Evolutionary conservation across 1,139 yeast species (phyloP).

Genomic region (Suhomyces bribrorum): DNA sequence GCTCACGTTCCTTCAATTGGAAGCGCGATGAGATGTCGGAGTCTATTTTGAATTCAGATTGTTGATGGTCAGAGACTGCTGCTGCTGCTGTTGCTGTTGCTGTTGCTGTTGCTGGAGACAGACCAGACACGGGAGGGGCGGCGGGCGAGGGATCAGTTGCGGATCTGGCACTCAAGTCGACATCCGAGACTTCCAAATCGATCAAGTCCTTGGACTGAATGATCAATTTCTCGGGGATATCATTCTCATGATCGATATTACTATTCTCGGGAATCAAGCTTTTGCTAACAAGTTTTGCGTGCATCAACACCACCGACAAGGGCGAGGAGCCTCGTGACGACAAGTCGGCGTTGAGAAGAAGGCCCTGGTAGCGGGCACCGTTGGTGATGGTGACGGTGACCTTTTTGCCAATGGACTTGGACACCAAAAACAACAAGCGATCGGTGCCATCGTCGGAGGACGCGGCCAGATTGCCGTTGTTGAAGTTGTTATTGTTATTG

Average conservation of each 20-base stretch:
- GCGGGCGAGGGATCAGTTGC: conserved; percentile 2
- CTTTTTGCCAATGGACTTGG: conserved; percentile 57
- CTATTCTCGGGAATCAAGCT: conserved; percentile 38
- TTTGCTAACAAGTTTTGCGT: conserved; percentile 36
- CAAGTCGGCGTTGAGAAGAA: conserved; percentile 41
- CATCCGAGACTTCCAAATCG: conserved; percentile 54
- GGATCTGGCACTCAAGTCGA: conserved; percentile 26
- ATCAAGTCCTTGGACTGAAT: conserved; percentile 63
- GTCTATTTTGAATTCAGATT: conserved; percentile 68
- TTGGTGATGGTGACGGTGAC: conserved; percentile 61
- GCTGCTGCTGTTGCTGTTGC: conserved; percentile 3
- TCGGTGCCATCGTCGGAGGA: conserved; percentile 22
- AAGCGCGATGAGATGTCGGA: conserved; percentile 65
- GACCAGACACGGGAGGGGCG: conserved; percentile 3
- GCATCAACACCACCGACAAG: conserved; percentile 55
- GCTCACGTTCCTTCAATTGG: conserved; percentile 61
- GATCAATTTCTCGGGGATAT: conserved; percentile 47
- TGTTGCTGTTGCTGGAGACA: background rate
- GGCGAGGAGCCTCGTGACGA: conserved; percentile 24
- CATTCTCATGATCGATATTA: conserved; percentile 27
- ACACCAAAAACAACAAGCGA: conserved; percentile 44
- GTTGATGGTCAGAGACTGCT: conserved; percentile 9
- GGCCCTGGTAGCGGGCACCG: conserved; percentile 64
- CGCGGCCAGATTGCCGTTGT: conserved; percentile 21
- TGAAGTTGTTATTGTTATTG: conserved; percentile 31